These are phyloP conservation scores for Epithemia pelagica DNA, from an alignment of 108 stramenopile genomes.

Conservation along the genomic window DNA sequence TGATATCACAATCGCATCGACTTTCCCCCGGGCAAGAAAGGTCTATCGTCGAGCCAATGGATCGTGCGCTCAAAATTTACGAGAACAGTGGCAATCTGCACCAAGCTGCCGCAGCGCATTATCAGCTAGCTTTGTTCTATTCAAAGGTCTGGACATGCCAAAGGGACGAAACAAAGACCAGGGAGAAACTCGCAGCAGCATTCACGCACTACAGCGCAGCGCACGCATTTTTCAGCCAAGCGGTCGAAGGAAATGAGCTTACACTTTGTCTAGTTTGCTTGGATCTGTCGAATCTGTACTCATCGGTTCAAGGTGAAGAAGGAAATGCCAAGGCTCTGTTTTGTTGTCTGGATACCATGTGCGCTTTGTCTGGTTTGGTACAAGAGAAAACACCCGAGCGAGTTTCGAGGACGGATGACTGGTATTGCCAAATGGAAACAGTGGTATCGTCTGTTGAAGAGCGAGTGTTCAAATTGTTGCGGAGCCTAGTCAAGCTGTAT, in stretches of 20 bases:
- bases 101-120: conserved; percentile 80
- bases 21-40: conserved; percentile 66
- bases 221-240: conserved; percentile 50
- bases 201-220: conserved; percentile 62
- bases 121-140: conserved; percentile 74
- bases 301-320: conserved; percentile 64
- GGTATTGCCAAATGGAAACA: conserved; percentile 63
- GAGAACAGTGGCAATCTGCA: conserved; percentile 57
- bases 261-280: conserved; percentile 74
- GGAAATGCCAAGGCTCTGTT: conserved; percentile 53
- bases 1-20: conserved; percentile 41
- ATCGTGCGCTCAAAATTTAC: conserved; percentile 66
- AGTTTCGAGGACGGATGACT: conserved; percentile 19
- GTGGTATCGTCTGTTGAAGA: conserved; percentile 55
- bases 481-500: conserved; percentile 58
- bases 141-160: conserved; percentile 80
- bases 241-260: conserved; percentile 52
- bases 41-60: conserved; percentile 75
- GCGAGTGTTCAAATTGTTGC: conserved; percentile 58
- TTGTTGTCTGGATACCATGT: conserved; percentile 62
- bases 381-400: conserved; percentile 4
- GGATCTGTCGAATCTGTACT: conserved; percentile 68
- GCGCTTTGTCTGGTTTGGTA: conserved; percentile 42
- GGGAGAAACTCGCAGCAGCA: conserved; percentile 69
- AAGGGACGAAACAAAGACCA: conserved; percentile 63